Base-by-base conservation (phyloP, 2,329 filamentous ascomycete species). In the Sporothrix pallida region DNA sequence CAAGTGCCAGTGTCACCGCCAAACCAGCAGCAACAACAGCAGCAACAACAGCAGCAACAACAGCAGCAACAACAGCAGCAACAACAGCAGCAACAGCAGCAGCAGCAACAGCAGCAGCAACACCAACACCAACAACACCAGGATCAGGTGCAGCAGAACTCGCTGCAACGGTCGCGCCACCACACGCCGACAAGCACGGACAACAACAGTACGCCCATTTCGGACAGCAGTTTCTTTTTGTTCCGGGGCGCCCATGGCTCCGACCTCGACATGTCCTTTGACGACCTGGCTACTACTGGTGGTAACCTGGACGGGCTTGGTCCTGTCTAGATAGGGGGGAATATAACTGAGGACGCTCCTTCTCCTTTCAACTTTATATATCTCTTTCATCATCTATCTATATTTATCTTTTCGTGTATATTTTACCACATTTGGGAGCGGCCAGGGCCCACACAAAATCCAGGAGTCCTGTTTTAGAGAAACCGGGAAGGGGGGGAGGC, bases 251-350 rank as follows among this genome's bases (percentile, higher is more conserved):
- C 68, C 7, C 65, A 63, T 1, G 46, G 50, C 13, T 23, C 31
- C 0, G 75, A 75, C 7, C 46, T 74, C 20, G 73, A 75, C n/a
- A 26, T 75, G 23, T 46, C 77, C 2, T 78, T 81, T 72, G 79
- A 81, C 3, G 77, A 74, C 54, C 60, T 79, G 15, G 69, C 52
- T 31, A 44, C 48, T 48, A 76, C 74, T n/a, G 74, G 79, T 74
- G 77, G 74, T 8, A 78, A 74, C 23, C 69, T 80, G 69, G 78
- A 81, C 44, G 76, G 78, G 31, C 70, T 79, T 1, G 37, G 54
- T 2, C 56, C n/a, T 12, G 42, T 62, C 42, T 62, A 69, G 67
- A 6, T 20, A 37, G 7, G 58, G 17, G 10, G 7, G 3, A 12
- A 15, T 56, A 63, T 44, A 17, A 63, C 12, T 44, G 31, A 63